These are phyloP conservation scores for Lycium ferocissimum DNA, from an alignment of 257 asterid genomes.

Conservation along the genomic window DNA sequence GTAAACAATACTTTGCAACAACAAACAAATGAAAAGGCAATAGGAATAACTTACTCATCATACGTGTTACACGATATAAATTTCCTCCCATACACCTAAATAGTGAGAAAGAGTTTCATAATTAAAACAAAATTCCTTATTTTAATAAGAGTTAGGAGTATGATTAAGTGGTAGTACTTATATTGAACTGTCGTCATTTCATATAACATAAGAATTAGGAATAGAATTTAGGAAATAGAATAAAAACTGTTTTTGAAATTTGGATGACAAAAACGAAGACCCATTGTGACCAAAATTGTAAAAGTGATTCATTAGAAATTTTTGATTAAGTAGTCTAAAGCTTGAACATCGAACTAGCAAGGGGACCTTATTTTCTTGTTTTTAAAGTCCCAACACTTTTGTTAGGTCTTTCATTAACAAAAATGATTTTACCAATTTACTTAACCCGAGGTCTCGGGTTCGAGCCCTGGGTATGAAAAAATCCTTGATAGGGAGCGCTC, in stretches of 20 bases:
- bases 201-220: neutral
- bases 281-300: neutral
- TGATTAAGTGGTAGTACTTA: neutral
- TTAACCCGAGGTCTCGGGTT: too few species aligned
- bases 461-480: too few species aligned
- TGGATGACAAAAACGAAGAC: neutral
- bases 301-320: too few species aligned
- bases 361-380: neutral
- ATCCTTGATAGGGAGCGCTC: too few species aligned
- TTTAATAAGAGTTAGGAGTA: too few species aligned
- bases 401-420: too few species aligned
- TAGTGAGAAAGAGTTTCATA: too few species aligned
- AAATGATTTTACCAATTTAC: too few species aligned
- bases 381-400: too few species aligned
- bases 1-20: neutral
- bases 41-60: neutral
- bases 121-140: too few species aligned
- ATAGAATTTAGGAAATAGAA: too few species aligned
- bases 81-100: too few species aligned
- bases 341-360: neutral
- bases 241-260: neutral
- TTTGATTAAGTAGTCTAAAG: neutral
- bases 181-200: neutral
- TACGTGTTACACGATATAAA: neutral
- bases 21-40: neutral